A percentile compares a stretch with the other conserved stretches of the same genome.
Conservation (phyloP, 805 yeast species). For the Komagataella phaffii region DNA sequence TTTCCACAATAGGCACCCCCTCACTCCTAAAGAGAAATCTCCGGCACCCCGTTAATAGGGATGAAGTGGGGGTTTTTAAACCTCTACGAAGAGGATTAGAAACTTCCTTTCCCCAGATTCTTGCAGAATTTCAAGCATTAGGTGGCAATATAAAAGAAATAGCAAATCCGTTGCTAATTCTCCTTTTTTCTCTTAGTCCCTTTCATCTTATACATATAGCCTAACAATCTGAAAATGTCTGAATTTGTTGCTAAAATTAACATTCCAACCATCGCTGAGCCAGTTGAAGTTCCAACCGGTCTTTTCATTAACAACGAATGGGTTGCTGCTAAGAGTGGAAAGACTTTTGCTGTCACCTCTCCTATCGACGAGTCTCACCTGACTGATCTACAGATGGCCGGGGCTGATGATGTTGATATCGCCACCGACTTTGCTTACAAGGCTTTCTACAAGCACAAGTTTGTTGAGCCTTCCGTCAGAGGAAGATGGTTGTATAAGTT, state of each 20-base stretch:
- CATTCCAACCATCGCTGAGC: constrained; percentile 15
- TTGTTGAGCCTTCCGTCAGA: constrained; percentile 29
- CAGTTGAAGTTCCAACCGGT: constrained; percentile 28
- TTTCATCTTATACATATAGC: background rate
- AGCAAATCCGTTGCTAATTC: background rate
- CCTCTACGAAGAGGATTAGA: background rate
- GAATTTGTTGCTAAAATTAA: constrained; percentile 8
- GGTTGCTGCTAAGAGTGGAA: constrained; percentile 19
- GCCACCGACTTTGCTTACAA: constrained; percentile 58
- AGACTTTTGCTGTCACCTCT: constrained; percentile 35
- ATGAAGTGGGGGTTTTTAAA: background rate
- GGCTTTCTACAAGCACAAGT: constrained; percentile 42
- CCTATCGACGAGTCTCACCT: constrained; percentile 41
- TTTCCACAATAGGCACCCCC: background rate
- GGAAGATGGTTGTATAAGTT: constrained; percentile 32
- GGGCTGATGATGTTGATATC: constrained; percentile 49
- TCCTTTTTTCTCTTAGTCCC: background rate
- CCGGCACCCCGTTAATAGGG: background rate
- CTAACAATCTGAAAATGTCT: background rate
- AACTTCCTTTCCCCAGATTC: background rate
- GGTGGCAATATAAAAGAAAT: background rate
- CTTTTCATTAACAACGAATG: constrained; percentile 49
- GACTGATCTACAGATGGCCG: constrained; percentile 37
- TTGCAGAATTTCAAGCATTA: background rate
- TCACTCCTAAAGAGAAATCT: background rate